Conservation (phyloP, 2,329 filamentous ascomycete genomes). For the Ceratocystis papillata region DNA sequence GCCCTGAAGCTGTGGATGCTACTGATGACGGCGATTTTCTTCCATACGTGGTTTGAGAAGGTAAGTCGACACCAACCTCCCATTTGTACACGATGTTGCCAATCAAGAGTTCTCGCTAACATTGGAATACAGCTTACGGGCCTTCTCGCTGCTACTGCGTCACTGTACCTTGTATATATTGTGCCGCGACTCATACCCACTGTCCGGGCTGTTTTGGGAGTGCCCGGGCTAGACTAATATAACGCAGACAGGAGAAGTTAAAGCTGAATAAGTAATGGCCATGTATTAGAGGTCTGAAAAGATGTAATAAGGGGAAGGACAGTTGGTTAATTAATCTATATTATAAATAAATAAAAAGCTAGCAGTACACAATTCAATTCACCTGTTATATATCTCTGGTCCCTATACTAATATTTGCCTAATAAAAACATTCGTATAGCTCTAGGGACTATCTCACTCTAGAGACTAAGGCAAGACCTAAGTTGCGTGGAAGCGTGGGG, state of each 20-base stretch:
- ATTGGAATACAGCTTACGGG: slow-evolving; percentile 39
- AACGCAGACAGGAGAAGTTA: background rate
- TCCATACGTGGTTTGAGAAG: slow-evolving; percentile 99
- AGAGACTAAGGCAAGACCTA: no score
- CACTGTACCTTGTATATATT: slow-evolving; percentile 42
- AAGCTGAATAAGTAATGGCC: background rate
- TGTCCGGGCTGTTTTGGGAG: slow-evolving; percentile 37
- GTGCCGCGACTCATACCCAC: slow-evolving; percentile 42
- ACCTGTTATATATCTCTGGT: no score
- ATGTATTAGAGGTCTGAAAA: background rate
- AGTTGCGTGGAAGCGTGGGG: no score
- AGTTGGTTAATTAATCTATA: no score
- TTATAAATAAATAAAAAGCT: no score
- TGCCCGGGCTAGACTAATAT: slow-evolving; percentile 40
- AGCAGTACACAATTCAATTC: no score
- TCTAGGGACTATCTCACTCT: no score
- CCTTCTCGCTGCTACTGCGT: slow-evolving; percentile 39
- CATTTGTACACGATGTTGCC: background rate
- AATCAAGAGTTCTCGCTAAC: slow-evolving; percentile 26
- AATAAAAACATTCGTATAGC: no score
- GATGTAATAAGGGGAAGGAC: background rate
- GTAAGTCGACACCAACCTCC: slow-evolving; percentile 35
- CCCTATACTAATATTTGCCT: no score
- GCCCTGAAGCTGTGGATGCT: slow-evolving; percentile 85
- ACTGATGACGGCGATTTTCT: slow-evolving; percentile 96